Base-by-base conservation (phyloP, 2,329 filamentous ascomycete species). In the Sarocladiaceae sp. region DNA sequence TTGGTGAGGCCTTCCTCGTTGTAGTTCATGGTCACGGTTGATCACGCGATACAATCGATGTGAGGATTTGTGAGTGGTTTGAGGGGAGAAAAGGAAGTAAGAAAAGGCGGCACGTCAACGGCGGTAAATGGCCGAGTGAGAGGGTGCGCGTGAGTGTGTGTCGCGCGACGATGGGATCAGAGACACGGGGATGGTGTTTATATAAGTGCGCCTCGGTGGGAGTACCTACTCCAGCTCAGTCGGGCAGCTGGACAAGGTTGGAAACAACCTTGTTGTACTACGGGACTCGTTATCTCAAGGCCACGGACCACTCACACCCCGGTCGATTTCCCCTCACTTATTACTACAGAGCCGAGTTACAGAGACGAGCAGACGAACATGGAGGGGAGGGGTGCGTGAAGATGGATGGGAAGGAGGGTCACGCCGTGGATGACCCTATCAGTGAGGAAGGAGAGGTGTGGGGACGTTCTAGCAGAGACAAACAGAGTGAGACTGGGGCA, bases 381-480 rank as follows among this genome's bases (percentile, higher is more conserved):
- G 29, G 15, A 4, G 28, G 26, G 44, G 44, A 22, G 25, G 44
- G 7, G 44, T 33, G 44, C 22, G 26, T 22, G 37, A 5, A 37
- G 35, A 17, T 10, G 18, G 35, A 10, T 6, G 12, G n/a, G 35
- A 5, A 33, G 11, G 44, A 17, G 20, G 13, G 44, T 29, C 44
- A 33, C 28, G 44, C 44, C 44, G 44, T 12, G n/a, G 23, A 48
- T 48, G 10, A 31, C 44, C 44, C 44, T 48, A 48, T 48, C 44
- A 31, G 44, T n/a, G 44, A 48, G 22, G 40, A 29, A 17, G 17
- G n/a, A 20, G 22, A n/a, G n/a, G 22, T 31, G 25, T 12, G 17
- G 17, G 15, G 20, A 15, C 20, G 40, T n/a, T n/a, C n/a, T n/a
- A n/a, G n/a, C n/a, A n/a, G n/a, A n/a, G n/a, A n/a, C n/a, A n/a